phyloP scores from a whole-genome alignment of 345 rosid genomes.

The Tarenaya hassleriana region DNA sequence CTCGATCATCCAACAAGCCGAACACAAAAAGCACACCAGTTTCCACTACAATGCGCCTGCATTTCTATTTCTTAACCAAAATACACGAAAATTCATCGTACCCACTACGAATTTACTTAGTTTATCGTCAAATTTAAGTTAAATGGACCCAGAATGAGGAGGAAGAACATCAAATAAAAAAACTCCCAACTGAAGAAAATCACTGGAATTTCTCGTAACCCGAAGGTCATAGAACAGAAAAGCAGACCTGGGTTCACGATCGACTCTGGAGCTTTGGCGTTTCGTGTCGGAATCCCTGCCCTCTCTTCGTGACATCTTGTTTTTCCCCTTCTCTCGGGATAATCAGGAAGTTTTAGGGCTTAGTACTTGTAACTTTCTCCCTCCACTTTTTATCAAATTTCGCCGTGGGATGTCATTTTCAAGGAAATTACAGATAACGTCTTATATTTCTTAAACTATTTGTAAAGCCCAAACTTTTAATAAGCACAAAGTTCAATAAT shows the following conservation, averaged over 20 bases:
- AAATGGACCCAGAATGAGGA: neutral
- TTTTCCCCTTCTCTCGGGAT: slow-evolving; percentile 2
- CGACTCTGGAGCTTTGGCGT: slow-evolving; percentile 45
- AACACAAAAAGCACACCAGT: slow-evolving; percentile 2
- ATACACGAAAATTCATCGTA: neutral
- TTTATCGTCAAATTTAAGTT: too few relatives aligned
- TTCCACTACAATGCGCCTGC: neutral
- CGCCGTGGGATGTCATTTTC: neutral
- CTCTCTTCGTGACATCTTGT: slow-evolving; percentile 60
- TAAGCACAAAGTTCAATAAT: too few relatives aligned
- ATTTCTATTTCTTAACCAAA: neutral
- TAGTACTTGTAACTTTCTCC: neutral
- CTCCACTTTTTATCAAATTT: slow-evolving; percentile 7
- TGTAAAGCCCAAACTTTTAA: neutral
- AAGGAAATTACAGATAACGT: neutral
- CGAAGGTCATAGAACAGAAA: slow-evolving; percentile 6
- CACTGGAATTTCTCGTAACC: neutral
- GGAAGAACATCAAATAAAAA: slow-evolving; percentile 11
- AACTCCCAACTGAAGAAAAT: neutral
- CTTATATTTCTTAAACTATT: neutral
- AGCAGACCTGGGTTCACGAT: slow-evolving; percentile 54
- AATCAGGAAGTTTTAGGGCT: slow-evolving; percentile 14
- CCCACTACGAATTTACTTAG: neutral
- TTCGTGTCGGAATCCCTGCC: slow-evolving; percentile 47
- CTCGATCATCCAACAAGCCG: neutral